Conservation (phyloP, 495 filamentous ascomycete species). For the Hypoxylon subgilvum region DNA sequence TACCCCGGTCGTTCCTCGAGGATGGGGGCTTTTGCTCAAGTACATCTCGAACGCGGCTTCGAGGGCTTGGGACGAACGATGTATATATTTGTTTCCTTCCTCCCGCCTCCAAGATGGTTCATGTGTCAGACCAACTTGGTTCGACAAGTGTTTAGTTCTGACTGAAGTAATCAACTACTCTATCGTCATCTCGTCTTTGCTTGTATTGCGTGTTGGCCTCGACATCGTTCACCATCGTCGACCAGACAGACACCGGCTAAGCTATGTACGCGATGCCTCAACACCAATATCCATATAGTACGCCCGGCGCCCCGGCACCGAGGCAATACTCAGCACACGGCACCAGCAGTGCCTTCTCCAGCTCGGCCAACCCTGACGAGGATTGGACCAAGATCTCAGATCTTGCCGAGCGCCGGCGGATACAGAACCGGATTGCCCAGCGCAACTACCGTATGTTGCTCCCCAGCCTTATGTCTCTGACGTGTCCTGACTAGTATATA, state of each 20-base stretch:
- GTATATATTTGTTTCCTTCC: conserved; percentile 39
- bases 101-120: conserved; percentile 23
- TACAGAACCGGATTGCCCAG: conserved; percentile 97
- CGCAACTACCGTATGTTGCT: conserved; percentile 90
- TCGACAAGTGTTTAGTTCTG: conserved; percentile 23
- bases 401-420: conserved; percentile 88
- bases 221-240: neutral
- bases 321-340: conserved; percentile 71
- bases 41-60: conserved; percentile 30
- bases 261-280: conserved; percentile 55
- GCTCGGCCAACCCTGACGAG: conserved; percentile 93
- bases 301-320: conserved; percentile 51
- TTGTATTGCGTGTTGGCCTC: conserved; percentile 3
- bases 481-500: conserved; percentile 23
- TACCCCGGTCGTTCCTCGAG: conserved; percentile 4
- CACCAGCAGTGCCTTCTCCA: conserved; percentile 95
- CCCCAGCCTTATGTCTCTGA: no score
- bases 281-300: conserved; percentile 51
- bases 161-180: conserved; percentile 24
- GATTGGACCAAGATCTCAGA: conserved; percentile 99
- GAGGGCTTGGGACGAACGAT: conserved; percentile 19
- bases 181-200: neutral
- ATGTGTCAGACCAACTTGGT: conserved; percentile 35
- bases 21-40: conserved; percentile 23
- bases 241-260: neutral